Evolutionary conservation across 75 land plant species (phyloP).

Genomic region (Chamaecyparis obtusa): DNA sequence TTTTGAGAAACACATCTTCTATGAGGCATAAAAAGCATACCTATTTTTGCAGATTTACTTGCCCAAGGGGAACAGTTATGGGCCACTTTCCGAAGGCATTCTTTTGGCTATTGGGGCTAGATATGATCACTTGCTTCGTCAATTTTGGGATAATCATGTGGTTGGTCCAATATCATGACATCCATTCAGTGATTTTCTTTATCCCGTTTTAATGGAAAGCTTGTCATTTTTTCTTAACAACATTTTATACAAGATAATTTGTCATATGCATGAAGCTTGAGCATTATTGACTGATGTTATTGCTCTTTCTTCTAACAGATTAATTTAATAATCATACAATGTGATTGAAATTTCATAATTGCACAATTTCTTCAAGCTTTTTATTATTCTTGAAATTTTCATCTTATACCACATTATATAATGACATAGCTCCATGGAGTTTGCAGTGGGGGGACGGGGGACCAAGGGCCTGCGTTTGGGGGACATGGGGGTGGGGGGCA

Average conservation of each 20-base stretch:
- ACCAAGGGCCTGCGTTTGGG: too few species aligned
- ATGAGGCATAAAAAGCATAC: background rate
- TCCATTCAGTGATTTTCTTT: slow-evolving; percentile 4
- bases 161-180: slow-evolving; percentile 26
- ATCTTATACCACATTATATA: background rate
- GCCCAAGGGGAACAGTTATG: slow-evolving; percentile 38
- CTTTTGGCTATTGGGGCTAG: slow-evolving; percentile 89
- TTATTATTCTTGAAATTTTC: background rate
- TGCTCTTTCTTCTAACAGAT: background rate
- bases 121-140: slow-evolving; percentile 78
- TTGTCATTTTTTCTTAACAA: background rate
- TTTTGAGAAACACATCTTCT: background rate
- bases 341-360: background rate
- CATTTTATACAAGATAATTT: background rate
- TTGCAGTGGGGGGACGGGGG: too few species aligned
- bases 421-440: too few species aligned
- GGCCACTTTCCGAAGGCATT: slow-evolving; percentile 36
- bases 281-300: background rate
- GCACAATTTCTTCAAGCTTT: background rate
- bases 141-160: slow-evolving; percentile 46
- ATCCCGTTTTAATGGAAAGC: too few species aligned
- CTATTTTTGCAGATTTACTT: slow-evolving; percentile 50
- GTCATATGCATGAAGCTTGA: background rate
- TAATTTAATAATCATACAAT: background rate
- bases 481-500: too few species aligned